phyloP scores from a whole-genome alignment of 768 basidiomycete species.

The Rhodotorula kratochvilovae region DNA sequence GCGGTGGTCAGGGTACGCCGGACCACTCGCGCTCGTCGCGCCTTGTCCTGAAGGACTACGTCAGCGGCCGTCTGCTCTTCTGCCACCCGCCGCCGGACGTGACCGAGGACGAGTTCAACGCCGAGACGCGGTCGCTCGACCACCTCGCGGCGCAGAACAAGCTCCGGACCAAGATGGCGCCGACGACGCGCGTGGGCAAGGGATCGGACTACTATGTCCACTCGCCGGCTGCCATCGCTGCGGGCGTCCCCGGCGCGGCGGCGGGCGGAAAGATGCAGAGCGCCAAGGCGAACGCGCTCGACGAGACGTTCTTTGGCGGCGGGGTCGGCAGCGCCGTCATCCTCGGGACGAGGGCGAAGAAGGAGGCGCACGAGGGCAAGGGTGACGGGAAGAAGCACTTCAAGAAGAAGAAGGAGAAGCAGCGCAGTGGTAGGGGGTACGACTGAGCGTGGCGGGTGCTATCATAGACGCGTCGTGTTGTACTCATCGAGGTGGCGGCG shows the following conservation, averaged over 20 bases:
- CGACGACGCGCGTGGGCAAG: constrained; percentile 76
- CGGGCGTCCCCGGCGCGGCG: constrained; percentile 44
- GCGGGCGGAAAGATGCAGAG: constrained; percentile 44
- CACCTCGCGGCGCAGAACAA: constrained; percentile 56
- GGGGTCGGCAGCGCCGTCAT: constrained; percentile 45
- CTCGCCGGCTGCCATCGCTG: constrained; percentile 23
- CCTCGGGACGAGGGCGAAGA: constrained; percentile 50
- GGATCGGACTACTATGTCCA: constrained; percentile 75
- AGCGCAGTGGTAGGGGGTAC: constrained; percentile 88
- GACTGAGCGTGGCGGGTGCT: constrained; percentile 49
- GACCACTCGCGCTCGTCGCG: constrained; percentile 93
- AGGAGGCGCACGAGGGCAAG: constrained; percentile 49
- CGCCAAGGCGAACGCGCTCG: constrained; percentile 65
- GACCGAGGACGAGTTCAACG: constrained; percentile 67
- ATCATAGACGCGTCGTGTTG: not conserved
- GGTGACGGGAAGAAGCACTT: constrained; percentile 67
- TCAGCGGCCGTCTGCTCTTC: constrained; percentile 84
- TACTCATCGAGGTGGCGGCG: not conserved
- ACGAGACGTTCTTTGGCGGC: constrained; percentile 71
- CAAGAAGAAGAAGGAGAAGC: constrained; percentile 76
- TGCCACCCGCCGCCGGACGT: constrained; percentile 75
- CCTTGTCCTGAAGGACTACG: constrained; percentile 91
- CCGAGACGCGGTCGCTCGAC: constrained; percentile 59
- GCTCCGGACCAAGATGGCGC: constrained; percentile 79
- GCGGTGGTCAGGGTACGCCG: constrained; percentile 92